Base-by-base conservation (phyloP, 2,329 filamentous ascomycete species). In the Endoconidiophora laricicola region DNA sequence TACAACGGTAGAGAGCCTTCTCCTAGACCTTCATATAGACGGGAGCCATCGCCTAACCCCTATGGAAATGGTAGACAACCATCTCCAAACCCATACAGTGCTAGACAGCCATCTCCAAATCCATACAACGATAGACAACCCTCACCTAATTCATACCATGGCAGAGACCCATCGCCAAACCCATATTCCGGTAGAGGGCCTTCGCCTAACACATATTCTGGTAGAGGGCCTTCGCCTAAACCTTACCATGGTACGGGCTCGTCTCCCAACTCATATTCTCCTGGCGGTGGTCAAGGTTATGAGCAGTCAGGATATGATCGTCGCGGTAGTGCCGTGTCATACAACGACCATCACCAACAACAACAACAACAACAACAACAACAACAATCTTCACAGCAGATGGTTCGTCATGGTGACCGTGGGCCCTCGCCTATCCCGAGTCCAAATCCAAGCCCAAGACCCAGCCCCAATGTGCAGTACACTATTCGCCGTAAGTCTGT, bases 401-500 rank as follows among this genome's bases (percentile, higher is more conserved):
- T 49, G 39, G 44, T 53, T 6, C 44, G 39, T 9, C 46, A 49
- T 26, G 51, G 51, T 5, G 43, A 49, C 4, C 47, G 51, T 39
- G 44, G 46, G 9, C 16, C 46, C 6, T 52, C 50, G 12, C 46
- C 50, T 23, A 46, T 45, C 37, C 51, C 46, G 2, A 48, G 46
- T 43, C 46, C 39, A 2, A 50, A 62, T 58, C 29, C 29, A 33
- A 39, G 62, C 64, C 38, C 59, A 59, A 53, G 54, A 44, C 56
- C 60, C 14, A 60, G 64, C 57, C 61, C 71, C 55, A 63, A 63
- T 56, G 59, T 67, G 56, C 62, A 70, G 56, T 71, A 74, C 55
- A 75, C 72, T 33, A 77, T 79, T 54, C 71, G 67, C 53, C 76
- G 83, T 48, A 88, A 88, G 61, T 86, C 83, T 1, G 75, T 87